Base-by-base conservation (phyloP, 768 basidiomycete species). In the Leccinum longicurvipes region DNA sequence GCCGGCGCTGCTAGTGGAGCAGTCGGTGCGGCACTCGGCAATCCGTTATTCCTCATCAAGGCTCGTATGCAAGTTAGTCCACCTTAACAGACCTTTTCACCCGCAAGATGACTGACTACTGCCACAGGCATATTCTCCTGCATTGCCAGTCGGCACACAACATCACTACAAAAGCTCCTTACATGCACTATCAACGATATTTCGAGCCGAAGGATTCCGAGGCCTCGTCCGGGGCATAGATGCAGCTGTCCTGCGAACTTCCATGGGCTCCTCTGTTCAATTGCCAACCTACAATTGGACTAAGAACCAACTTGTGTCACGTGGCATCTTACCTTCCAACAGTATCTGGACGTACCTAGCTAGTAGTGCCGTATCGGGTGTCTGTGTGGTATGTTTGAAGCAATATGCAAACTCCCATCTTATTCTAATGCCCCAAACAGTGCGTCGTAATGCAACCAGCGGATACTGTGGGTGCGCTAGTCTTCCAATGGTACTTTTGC, bases 261-360 rank as follows among this genome's bases (percentile, higher is more conserved):
- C 92, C 0, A 96, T 94, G 91, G 97, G 94, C 4, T 92, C 90
- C 39, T 93, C 91, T 41, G 93, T 95, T 8, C 97, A 99, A 83
- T 73, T 99, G 25, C 97, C 97, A 2, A 91, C 91, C 47, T 99
- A 99, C 71, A 95, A 93, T 62, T 89, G 91, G 72, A 91, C 93
- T 28, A 99, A 99, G 72, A 83, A 81, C 49, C 82, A 87, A 52
- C 73, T 99, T 45, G 82, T 88, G 6, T 76, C 79, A 39, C 76
- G 82, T 56, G 85, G 85, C 3, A 81, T 91, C 55, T 72, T 90
- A 41, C 82, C 84, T 29, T 83, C 85, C 9, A 82, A 93, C 65
- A 93, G 87, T 56, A 81, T 88, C 29, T 89, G 83, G 85, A 91
- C 93, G 2, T 99, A 89, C 71, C 75, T 99, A 29, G 81, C 84